Percentiles rank a stretch among this genome's conserved stretches.
Conservation (phyloP, 2,329 filamentous ascomycete genomes). For the Diaporthe australafricana region DNA sequence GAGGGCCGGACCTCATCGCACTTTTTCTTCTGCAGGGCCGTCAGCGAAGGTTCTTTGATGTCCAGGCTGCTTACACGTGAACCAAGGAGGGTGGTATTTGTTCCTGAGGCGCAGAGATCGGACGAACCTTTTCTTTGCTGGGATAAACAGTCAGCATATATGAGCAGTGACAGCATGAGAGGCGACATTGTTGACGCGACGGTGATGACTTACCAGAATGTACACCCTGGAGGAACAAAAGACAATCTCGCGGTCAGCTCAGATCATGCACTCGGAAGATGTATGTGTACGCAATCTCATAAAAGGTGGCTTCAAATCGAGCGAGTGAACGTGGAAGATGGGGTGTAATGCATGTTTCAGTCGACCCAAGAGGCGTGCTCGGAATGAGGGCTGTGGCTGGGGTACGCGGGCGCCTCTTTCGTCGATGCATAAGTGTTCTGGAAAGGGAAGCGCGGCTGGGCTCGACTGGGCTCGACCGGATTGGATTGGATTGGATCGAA, state of each 20-base stretch:
- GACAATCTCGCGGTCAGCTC: slow-evolving; percentile 39
- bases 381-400: not conserved
- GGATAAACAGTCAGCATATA: slow-evolving; percentile 40
- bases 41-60: slow-evolving; percentile 20
- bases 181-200: slow-evolving; percentile 9
- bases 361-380: not conserved
- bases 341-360: not conserved
- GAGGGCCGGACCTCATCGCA: slow-evolving; percentile 65
- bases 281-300: not conserved
- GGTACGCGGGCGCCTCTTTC: not conserved
- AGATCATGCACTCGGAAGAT: slow-evolving; percentile 38
- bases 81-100: not conserved
- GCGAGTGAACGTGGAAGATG: slow-evolving; percentile 9
- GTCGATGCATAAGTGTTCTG: not conserved
- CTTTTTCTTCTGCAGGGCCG: slow-evolving; percentile 63
- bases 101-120: not conserved
- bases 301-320: not conserved
- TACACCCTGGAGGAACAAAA: slow-evolving; percentile 55
- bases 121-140: slow-evolving; percentile 67
- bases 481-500: not conserved
- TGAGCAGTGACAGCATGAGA: slow-evolving; percentile 27
- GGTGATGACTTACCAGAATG: slow-evolving; percentile 59
- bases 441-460: slow-evolving; percentile 16
- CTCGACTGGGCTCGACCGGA: not conserved
- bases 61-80: not conserved